These are phyloP conservation scores for Aspergillus quadricinctus DNA, from an alignment of 2,329 filamentous ascomycete genomes.

Conservation along the genomic window DNA sequence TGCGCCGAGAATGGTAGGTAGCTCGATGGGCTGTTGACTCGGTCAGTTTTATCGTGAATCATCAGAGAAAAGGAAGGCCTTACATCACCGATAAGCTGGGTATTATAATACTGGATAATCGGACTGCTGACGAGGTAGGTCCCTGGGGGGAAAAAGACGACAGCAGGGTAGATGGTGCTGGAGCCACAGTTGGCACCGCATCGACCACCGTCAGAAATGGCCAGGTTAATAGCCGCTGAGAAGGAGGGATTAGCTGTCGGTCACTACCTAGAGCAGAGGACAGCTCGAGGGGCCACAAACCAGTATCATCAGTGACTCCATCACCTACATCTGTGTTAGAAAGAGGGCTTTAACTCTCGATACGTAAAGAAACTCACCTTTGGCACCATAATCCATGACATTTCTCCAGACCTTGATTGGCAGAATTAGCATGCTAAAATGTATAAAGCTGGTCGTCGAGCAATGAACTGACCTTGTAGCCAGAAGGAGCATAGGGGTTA, in stretches of 20 bases:
- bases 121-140: conserved; percentile 55
- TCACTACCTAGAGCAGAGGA: too few species aligned
- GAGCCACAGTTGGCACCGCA: conserved; percentile 36
- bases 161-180: conserved; percentile 45
- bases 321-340: too few species aligned
- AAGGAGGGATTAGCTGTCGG: too few species aligned
- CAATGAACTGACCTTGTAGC: too few species aligned
- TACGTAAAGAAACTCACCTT: too few species aligned
- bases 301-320: conserved; percentile 25
- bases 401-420: conserved; percentile 13
- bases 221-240: conserved; percentile 51
- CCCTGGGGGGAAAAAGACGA: conserved; percentile 55
- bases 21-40: conserved; percentile 4
- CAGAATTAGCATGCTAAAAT: too few species aligned
- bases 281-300: too few species aligned
- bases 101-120: conserved; percentile 61
- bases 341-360: too few species aligned
- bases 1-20: conserved; percentile 18
- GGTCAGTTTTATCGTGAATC: too few species aligned
- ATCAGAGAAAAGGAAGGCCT: background rate
- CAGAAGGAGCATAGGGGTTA: too few species aligned
- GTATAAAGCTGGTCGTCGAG: too few species aligned
- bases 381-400: conserved; percentile 10
- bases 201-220: conserved; percentile 44
- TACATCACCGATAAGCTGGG: conserved; percentile 56